Percentiles rank a stretch among this genome's conserved stretches.
Conservation (phyloP, 192 early-diverging fungal genomes). For the Backusella parvicylindrica region DNA sequence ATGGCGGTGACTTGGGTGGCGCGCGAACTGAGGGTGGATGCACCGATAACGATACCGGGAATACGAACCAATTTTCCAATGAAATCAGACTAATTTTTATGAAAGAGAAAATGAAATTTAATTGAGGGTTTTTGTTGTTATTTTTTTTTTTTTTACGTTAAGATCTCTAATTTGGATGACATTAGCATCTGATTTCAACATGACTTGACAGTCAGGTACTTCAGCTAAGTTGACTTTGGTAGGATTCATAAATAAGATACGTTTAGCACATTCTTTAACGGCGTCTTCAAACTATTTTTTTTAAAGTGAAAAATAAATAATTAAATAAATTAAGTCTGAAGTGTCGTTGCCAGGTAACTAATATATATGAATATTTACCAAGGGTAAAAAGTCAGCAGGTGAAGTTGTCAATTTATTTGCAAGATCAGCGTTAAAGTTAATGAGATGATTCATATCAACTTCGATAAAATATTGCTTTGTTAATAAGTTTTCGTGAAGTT, state of each 20-base stretch:
- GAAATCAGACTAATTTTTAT: constrained; percentile 70
- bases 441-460: constrained; percentile 85
- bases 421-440: constrained; percentile 80
- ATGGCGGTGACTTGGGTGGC: constrained; percentile 86
- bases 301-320: neutral
- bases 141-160: constrained; percentile 54
- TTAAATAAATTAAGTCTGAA: neutral
- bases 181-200: constrained; percentile 80
- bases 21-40: constrained; percentile 82
- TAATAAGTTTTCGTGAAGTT: constrained; percentile 81
- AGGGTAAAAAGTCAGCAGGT: constrained; percentile 77
- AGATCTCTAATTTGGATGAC: constrained; percentile 87
- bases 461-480: constrained; percentile 77
- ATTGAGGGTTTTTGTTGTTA: too few relatives aligned
- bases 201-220: constrained; percentile 87
- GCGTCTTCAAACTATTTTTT: constrained; percentile 82
- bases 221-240: constrained; percentile 44
- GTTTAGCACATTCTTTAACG: constrained; percentile 70
- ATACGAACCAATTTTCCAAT: constrained; percentile 94
- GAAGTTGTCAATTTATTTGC: constrained; percentile 74
- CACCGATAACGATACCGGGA: constrained; percentile 94
- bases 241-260: constrained; percentile 58
- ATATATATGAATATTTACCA: constrained; percentile 46
- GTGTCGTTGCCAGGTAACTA: neutral
- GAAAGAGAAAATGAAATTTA: neutral